Base-by-base conservation (phyloP, 2,329 filamentous ascomycete species). In the Chalaropsis ovoidea region DNA sequence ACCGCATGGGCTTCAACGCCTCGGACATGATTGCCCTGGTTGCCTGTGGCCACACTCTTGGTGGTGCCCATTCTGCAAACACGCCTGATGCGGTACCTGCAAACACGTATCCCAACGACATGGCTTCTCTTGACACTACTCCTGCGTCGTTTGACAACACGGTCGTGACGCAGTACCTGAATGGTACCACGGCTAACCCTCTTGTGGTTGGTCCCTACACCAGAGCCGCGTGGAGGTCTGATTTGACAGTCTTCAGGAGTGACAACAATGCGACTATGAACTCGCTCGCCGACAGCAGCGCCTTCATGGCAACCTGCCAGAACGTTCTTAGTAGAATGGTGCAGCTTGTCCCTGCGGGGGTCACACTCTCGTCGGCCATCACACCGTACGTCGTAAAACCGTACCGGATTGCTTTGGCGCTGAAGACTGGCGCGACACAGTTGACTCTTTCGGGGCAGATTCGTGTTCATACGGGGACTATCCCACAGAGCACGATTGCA, bases 31-130 rank as follows among this genome's bases (percentile, higher is more conserved):
- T 86, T 52, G 78, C 82, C 70, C 75, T 83, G 27, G 79, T 78
- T 1, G 83, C 82, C 10, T 86, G 84, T 70, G 84, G 84, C 1
- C 84, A 86, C 71, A 81, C 81, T 0, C 72, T 86, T 24, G 84
- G 84, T 24, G 81, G 82, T 17, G 83, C 86, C 7, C 83, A 86
- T 72, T 74, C 75, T 31, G 70, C 71, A 10, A 77, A 83, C 68
- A 83, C 83, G 68, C 79, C 81, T 0, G 74, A 78, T 8, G 79
- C 86, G 52, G 79, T 83, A 1, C 75, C 79, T 1, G 67, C 73
- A 1, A 78, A 77, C 4, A 75, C 75, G 4, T 74, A 74, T 11
- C 70, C 75, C 8, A 75, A 81, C 64, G 80, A 77, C 22, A 75
- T 79, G 63, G 73, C 73, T 1, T 69, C 74, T 4, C 75, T 84